These are phyloP conservation scores for Rostrohypoxylon terebratum DNA, from an alignment of 495 filamentous ascomycete genomes.

Conservation along the genomic window DNA sequence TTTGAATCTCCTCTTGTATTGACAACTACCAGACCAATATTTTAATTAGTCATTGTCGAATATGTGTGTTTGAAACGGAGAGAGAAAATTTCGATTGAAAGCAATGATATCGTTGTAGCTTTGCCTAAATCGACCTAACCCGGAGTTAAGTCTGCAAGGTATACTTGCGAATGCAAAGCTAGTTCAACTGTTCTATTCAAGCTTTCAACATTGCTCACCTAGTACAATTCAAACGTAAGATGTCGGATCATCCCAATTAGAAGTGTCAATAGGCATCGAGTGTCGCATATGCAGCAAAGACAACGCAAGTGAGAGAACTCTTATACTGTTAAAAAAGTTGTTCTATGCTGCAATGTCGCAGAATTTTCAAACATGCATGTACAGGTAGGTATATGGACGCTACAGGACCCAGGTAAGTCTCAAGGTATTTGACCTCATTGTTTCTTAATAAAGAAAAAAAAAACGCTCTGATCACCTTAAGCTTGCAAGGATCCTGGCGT, in stretches of 20 bases:
- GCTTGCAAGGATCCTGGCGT: not conserved
- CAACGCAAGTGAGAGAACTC: not conserved
- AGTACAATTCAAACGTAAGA: conserved; percentile 1
- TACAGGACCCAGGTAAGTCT: not conserved
- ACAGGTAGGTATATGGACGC: not conserved
- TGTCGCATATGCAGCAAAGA: not conserved
- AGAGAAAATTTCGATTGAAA: not conserved
- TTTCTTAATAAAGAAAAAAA: conserved; percentile 1
- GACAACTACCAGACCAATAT: not conserved
- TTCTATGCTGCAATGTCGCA: not conserved
- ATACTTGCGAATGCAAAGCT: not conserved
- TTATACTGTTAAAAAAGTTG: not conserved
- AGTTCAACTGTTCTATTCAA: not conserved
- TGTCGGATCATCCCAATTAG: not conserved
- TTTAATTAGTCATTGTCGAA: not conserved
- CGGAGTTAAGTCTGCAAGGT: not conserved
- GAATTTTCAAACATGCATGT: not conserved
- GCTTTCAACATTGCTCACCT: not conserved
- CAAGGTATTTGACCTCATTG: not conserved
- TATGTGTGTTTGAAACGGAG: not conserved
- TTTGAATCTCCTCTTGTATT: not conserved
- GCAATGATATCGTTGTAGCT: not conserved
- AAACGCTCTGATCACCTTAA: not conserved
- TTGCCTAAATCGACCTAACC: not conserved
- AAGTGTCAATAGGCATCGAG: not conserved